These are phyloP conservation scores for Tagetes erecta DNA, from an alignment of 129 eudicot genomes.

Conservation along the genomic window DNA sequence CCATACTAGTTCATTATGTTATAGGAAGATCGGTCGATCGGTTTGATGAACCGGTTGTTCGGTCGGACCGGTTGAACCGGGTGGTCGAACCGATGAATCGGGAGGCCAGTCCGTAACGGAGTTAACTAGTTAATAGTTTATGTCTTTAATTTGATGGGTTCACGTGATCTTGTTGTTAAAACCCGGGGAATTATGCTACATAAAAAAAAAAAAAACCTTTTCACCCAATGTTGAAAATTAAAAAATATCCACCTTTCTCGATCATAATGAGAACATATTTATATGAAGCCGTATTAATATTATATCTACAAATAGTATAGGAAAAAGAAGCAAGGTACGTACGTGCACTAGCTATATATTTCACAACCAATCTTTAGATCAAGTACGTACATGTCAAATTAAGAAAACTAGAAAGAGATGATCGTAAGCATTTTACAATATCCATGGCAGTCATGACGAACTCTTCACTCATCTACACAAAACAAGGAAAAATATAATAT, in stretches of 20 bases:
- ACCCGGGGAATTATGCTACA: not conserved
- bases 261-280: not conserved
- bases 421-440: constrained; percentile 28
- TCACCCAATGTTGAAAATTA: too few relatives aligned
- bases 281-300: not conserved
- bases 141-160: not conserved
- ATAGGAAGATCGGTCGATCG: too few relatives aligned
- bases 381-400: not conserved
- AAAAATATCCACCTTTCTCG: too few relatives aligned
- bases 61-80: too few relatives aligned
- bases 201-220: too few relatives aligned
- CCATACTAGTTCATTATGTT: too few relatives aligned
- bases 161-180: not conserved
- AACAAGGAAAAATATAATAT: not conserved
- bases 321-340: not conserved
- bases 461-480: constrained; percentile 29
- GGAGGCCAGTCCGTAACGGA: too few relatives aligned
- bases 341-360: not conserved
- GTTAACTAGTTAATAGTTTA: too few relatives aligned
- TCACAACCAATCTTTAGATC: constrained; percentile 2
- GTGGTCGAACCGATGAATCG: too few relatives aligned
- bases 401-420: constrained; percentile 26
- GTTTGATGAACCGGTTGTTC: too few relatives aligned
- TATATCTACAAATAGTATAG: not conserved
- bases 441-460: constrained; percentile 23